Evolutionary conservation across 192 early-diverging fungal species (phyloP).

Genomic region (Umbelopsis sp.): DNA sequence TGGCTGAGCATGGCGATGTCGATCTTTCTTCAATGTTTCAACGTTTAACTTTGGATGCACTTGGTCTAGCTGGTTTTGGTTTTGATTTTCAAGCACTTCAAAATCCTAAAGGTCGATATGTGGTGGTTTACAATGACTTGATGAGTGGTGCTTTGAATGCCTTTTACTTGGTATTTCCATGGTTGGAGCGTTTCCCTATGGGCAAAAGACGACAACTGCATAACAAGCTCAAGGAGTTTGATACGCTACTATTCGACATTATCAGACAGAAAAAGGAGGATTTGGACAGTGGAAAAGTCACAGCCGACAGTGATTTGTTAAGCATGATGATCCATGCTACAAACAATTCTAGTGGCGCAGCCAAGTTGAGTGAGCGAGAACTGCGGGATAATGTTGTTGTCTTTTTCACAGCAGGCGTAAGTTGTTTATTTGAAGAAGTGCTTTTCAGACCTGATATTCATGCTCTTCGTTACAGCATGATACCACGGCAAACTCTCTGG

Average conservation of each 20-base stretch:
- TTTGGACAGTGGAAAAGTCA: background rate
- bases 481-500: slow-evolving; percentile 34
- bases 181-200: slow-evolving; percentile 14
- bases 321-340: slow-evolving; percentile 35
- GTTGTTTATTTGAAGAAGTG: background rate
- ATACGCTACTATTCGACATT: slow-evolving; percentile 12
- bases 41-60: slow-evolving; percentile 28
- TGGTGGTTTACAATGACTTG: slow-evolving; percentile 17
- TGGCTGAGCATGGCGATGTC: slow-evolving; percentile 6
- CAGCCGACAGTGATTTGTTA: slow-evolving; percentile 33
- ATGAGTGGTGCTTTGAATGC: background rate
- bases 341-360: background rate
- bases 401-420: slow-evolving; percentile 24
- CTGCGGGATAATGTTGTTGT: slow-evolving; percentile 22
- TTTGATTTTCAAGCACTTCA: slow-evolving; percentile 21
- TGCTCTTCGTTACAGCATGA: slow-evolving; percentile 27
- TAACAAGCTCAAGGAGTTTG: slow-evolving; percentile 5
- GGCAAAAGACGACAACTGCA: slow-evolving; percentile 21
- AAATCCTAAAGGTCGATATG: slow-evolving; percentile 19
- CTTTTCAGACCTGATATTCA: background rate
- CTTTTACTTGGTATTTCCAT: slow-evolving; percentile 16
- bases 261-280: slow-evolving; percentile 14
- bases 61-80: slow-evolving; percentile 32
- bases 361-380: slow-evolving; percentile 21
- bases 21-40: slow-evolving; percentile 23